Conservation (phyloP, 768 basidiomycete species). For the Rhodosporidiobolus odoratus region DNA sequence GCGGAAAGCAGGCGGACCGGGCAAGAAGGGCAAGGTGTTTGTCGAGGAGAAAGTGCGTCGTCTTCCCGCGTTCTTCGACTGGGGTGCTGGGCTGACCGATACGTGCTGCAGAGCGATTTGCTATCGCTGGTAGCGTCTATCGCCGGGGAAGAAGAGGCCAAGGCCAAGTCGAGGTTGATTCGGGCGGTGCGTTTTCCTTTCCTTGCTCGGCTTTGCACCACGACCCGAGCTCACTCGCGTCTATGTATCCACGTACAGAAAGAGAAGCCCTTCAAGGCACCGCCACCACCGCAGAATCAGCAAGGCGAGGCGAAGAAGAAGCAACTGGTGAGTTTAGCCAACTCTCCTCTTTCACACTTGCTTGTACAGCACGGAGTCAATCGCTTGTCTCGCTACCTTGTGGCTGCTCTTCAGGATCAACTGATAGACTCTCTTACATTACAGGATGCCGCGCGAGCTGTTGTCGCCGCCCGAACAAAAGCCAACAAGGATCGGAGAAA, state of each 20-base stretch:
- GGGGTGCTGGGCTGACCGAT: not conserved
- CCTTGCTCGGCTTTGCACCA: not conserved
- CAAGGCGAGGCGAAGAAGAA: slow-evolving; percentile 14
- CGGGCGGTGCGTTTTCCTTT: not conserved
- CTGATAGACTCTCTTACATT: not conserved
- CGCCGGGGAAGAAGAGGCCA: slow-evolving; percentile 9
- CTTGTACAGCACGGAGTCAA: too few species aligned
- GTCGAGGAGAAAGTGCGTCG: slow-evolving; percentile 29
- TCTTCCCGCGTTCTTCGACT: not conserved
- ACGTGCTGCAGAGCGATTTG: slow-evolving; percentile 9
- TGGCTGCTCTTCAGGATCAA: too few species aligned
- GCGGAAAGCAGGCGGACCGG: slow-evolving; percentile 18
- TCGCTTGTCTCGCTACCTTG: not conserved
- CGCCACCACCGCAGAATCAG: not conserved
- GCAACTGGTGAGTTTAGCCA: slow-evolving; percentile 14
- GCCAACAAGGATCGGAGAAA: slow-evolving; percentile 23
- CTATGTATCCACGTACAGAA: not conserved
- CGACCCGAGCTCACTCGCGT: not conserved
- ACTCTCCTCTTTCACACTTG: not conserved
- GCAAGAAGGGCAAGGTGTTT: slow-evolving; percentile 20
- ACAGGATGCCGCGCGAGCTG: slow-evolving; percentile 16
- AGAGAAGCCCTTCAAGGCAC: not conserved
- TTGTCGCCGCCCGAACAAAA: slow-evolving; percentile 23
- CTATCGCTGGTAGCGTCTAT: slow-evolving; percentile 17
- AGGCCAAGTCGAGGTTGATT: not conserved